Evolutionary conservation across 2,329 filamentous ascomycete genomes (phyloP).

Genomic region (Aspergillus brunneoviolaceus): DNA sequence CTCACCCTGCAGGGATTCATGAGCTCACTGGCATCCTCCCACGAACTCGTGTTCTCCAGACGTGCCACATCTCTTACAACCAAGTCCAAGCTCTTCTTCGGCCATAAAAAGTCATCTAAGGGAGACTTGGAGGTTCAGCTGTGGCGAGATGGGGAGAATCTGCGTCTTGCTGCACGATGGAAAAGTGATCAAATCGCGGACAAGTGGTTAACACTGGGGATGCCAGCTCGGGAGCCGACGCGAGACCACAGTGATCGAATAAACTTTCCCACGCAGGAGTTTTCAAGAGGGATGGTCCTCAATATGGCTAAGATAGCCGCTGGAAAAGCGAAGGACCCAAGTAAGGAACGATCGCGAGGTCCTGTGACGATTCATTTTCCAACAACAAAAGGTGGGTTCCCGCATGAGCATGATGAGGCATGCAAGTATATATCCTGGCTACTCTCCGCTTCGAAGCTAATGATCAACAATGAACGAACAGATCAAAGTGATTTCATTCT

Average conservation of each 20-base stretch:
- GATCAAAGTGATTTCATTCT: constrained; percentile 24
- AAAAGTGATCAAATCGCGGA: constrained; percentile 24
- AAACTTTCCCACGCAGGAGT: constrained; percentile 21
- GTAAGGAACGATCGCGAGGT: constrained; percentile 17
- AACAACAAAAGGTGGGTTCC: constrained; percentile 22
- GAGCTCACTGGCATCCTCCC: constrained; percentile 26
- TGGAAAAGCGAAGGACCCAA: constrained; percentile 24
- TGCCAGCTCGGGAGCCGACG: constrained; percentile 18
- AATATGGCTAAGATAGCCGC: constrained; percentile 31
- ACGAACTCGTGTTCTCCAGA: constrained; percentile 31
- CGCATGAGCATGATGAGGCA: too few relatives aligned
- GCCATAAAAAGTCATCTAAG: constrained; percentile 26
- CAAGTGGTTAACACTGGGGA: constrained; percentile 30
- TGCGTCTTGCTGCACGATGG: constrained; percentile 31
- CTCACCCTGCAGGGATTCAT: constrained; percentile 24
- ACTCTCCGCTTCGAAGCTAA: too few relatives aligned
- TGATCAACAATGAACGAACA: background rate
- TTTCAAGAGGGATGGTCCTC: constrained; percentile 25
- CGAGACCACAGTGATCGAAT: constrained; percentile 23
- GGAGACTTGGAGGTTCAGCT: constrained; percentile 30
- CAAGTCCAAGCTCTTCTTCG: constrained; percentile 25
- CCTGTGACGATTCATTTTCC: constrained; percentile 29
- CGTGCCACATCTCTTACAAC: constrained; percentile 27
- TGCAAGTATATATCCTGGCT: too few relatives aligned
- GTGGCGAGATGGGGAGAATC: constrained; percentile 26